These are phyloP conservation scores for Phytophthora cactorum DNA, from an alignment of 352 stramenopile species.

Conservation along the genomic window DNA sequence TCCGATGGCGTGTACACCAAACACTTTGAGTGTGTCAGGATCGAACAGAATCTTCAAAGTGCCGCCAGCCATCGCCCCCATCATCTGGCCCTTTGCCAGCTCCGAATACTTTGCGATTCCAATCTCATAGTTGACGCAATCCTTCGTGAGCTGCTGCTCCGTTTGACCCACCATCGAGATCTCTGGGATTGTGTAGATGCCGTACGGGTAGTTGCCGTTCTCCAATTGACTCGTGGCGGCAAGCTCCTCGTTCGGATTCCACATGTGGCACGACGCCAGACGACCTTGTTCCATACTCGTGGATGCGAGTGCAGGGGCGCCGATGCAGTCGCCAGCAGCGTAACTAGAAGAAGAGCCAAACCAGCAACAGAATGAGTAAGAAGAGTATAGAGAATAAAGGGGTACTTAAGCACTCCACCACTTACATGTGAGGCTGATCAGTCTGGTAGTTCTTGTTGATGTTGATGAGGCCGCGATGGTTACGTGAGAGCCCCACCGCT, in stretches of 20 bases:
- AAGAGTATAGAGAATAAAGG: neutral
- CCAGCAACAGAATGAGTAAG: conserved; percentile 3
- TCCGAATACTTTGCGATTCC: conserved; percentile 89
- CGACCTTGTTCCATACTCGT: conserved; percentile 92
- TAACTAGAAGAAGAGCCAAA: conserved; percentile 50
- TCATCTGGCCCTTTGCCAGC: conserved; percentile 91
- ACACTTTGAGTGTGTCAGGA: conserved; percentile 77
- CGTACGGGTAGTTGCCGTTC: conserved; percentile 88
- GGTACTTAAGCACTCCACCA: neutral
- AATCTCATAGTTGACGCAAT: conserved; percentile 88
- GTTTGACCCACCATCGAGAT: conserved; percentile 93
- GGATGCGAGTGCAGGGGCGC: conserved; percentile 83
- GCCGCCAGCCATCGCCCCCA: conserved; percentile 74
- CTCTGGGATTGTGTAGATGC: conserved; percentile 93
- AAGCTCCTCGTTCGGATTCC: conserved; percentile 57
- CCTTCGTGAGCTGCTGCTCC: conserved; percentile 84
- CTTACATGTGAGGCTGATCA: conserved; percentile 76
- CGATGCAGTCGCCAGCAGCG: conserved; percentile 90
- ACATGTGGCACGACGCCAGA: conserved; percentile 89
- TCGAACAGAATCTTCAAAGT: conserved; percentile 92
- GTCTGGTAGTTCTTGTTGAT: conserved; percentile 92
- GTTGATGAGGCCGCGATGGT: conserved; percentile 81
- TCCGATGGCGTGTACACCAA: conserved; percentile 89
- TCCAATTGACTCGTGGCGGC: conserved; percentile 71
- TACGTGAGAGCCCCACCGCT: conserved; percentile 76